Evolutionary conservation across 371 early-diverging fungal genomes (phyloP), one percentile per base, ranked within the genome.

Genomic region (Syncephalastrum sp.): DNA sequence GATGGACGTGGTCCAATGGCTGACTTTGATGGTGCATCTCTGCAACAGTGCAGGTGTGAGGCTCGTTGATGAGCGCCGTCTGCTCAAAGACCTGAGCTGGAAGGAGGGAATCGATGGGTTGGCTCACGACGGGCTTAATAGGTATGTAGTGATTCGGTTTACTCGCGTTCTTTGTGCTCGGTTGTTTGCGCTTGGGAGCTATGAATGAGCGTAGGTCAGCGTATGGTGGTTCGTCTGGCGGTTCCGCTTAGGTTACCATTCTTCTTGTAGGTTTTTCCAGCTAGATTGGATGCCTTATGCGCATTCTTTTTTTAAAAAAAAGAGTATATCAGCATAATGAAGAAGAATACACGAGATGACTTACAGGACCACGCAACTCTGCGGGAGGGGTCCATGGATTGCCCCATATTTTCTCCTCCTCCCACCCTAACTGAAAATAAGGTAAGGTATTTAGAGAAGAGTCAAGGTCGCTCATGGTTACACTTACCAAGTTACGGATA

Each of bases 401-500:
- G 8, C 70, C 62, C 74, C 73, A 74, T 13, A 76, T 61, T 27
- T 64, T 68, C 56, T 79, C 80, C 56, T 79, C 80, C 58, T 79
- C 80, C 67, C 72, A 79, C 4, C 80, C 80, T 15, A 79, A 27
- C 78, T 78, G 57, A 4, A 47, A n/a, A 8, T 21, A 24, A 45
- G 16, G 48, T 21, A 24, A 45, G 16, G 48, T 8, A 21, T 16
- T 23, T 24, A 29, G 10, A 15, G 29, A 47, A 1, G 8, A 10
- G 12, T 2, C 1, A 12, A 33, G 38, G 38, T 33, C 10, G 7
- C 33, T 16, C 42, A n/a, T 43, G 4, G 38, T 24, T 24, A n/a
- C 15, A 49, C 54, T 61, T 69, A 76, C 77, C 62, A 92, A 67
- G 55, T 82, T 82, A 59, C 81, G 80, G 53, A 82, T 85, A 70